Conservation (phyloP, 2,329 filamentous ascomycete genomes). For the Plenodomus tracheiphilus region DNA sequence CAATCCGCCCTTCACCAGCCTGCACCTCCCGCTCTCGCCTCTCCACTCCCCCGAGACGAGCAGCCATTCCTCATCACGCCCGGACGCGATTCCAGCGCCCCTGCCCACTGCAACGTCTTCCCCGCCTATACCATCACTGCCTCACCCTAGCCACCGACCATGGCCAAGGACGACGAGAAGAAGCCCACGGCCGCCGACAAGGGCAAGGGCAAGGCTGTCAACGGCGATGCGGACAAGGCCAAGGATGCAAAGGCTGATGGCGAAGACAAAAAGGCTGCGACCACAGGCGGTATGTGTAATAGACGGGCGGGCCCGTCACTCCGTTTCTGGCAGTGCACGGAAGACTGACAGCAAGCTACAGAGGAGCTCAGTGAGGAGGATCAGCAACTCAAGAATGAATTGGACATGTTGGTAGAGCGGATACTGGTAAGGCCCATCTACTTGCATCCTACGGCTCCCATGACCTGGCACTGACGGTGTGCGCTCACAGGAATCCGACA, state of each 20-base stretch:
- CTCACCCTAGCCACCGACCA: constrained; percentile 58
- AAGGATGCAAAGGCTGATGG: constrained; percentile 68
- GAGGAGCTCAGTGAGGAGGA: constrained; percentile 98
- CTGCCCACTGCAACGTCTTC: constrained; percentile 15
- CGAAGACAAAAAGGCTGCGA: constrained; percentile 73
- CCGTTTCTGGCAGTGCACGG: constrained; percentile 5
- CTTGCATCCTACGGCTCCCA: constrained; percentile 11
- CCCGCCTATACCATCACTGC: constrained; percentile 32
- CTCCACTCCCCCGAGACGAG: constrained; percentile 10
- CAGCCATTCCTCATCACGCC: constrained; percentile 2
- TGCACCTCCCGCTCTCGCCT: constrained; percentile 13
- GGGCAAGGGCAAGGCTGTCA: constrained; percentile 90
- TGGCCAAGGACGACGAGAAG: constrained; percentile 93
- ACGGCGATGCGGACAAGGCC: constrained; percentile 64
- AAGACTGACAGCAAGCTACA: constrained; percentile 47
- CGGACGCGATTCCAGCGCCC: neutral
- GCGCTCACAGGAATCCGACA: constrained; percentile 73
- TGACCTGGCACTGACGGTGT: constrained; percentile 29
- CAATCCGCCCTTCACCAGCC: constrained; percentile 26
- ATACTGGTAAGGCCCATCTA: constrained; percentile 67
- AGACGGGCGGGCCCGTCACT: constrained; percentile 11
- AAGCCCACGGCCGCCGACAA: constrained; percentile 84
- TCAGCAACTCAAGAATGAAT: constrained; percentile 95
- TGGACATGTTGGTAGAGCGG: constrained; percentile 96
- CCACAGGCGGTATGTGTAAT: constrained; percentile 56